Conservation (phyloP, 768 basidiomycete species). For the Russula griseocarnosa region DNA sequence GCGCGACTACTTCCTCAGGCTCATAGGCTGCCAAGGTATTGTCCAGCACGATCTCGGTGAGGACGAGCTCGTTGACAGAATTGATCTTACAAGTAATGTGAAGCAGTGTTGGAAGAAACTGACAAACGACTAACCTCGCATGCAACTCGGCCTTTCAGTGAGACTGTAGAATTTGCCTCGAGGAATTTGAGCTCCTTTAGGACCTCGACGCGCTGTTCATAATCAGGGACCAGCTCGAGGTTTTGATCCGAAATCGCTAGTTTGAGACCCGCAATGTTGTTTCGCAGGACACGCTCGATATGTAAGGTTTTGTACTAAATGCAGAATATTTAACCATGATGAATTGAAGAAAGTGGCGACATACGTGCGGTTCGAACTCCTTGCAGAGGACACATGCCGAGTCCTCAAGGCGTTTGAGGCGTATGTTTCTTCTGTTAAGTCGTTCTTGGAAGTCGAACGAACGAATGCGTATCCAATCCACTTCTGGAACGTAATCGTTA, state of each 20-base stretch:
- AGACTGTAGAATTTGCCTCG: conserved; percentile 91
- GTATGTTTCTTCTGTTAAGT: conserved; percentile 53
- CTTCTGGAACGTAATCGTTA: conserved; percentile 56
- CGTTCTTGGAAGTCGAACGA: conserved; percentile 90
- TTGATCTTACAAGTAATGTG: conserved; percentile 67
- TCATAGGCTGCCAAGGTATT: conserved; percentile 88
- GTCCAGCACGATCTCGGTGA: conserved; percentile 95
- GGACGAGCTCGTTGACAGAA: conserved; percentile 92
- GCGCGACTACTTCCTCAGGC: conserved; percentile 93
- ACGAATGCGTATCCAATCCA: conserved; percentile 79
- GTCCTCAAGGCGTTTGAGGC: conserved; percentile 43
- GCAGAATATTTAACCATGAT: conserved; percentile 19
- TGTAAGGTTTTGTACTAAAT: conserved; percentile 74
- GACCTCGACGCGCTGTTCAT: conserved; percentile 89
- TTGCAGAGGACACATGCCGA: conserved; percentile 56
- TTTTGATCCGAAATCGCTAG: conserved; percentile 93
- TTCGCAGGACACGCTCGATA: conserved; percentile 65
- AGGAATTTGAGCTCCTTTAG: conserved; percentile 90
- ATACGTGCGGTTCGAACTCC: conserved; percentile 72
- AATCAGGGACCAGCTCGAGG: conserved; percentile 92
- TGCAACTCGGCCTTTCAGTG: conserved; percentile 94
- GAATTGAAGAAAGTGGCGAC: conserved; percentile 32
- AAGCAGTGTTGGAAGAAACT: not conserved
- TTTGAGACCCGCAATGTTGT: conserved; percentile 73
- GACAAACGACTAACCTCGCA: conserved; percentile 67